Evolutionary conservation across 345 rosid species (phyloP).

Genomic region (Turritis glabra): DNA sequence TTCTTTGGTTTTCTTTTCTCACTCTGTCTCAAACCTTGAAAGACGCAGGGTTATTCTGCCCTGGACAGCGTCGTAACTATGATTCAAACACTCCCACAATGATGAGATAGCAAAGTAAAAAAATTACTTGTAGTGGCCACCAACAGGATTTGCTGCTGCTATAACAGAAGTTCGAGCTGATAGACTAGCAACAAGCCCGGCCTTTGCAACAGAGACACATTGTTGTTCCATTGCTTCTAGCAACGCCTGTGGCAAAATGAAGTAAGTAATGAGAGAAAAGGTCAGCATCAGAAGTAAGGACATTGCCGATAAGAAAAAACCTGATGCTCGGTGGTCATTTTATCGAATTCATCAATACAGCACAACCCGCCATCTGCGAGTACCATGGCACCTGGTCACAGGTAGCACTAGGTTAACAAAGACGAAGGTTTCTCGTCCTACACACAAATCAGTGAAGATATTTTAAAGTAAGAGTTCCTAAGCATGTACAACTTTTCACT

Average conservation of each 20-base stretch:
- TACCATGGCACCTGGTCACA: constrained; percentile 92
- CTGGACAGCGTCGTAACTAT: constrained; percentile 2
- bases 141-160: constrained; percentile 98
- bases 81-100: constrained; percentile 11
- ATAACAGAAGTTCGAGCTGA: constrained; percentile 95
- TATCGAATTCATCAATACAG: constrained; percentile 98
- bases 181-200: constrained; percentile 95
- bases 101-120: constrained; percentile 23
- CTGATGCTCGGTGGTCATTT: constrained; percentile 97
- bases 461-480: background rate
- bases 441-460: constrained; percentile 1
- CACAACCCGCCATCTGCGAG: constrained; percentile 95
- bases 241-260: constrained; percentile 61
- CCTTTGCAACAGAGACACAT: constrained; percentile 97
- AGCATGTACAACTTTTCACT: constrained; percentile 18
- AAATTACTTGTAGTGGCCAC: constrained; percentile 93
- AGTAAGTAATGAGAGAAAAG: constrained; percentile 30
- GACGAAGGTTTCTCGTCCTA: constrained; percentile 5
- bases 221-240: constrained; percentile 99
- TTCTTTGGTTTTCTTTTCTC: constrained; percentile 1
- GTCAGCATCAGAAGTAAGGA: constrained; percentile 30
- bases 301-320: constrained; percentile 42
- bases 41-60: constrained; percentile 10
- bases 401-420: constrained; percentile 21
- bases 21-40: constrained; percentile 12